These are phyloP conservation scores for Apiospora sp. DNA, from an alignment of 2,329 filamentous ascomycete species.

Conservation along the genomic window DNA sequence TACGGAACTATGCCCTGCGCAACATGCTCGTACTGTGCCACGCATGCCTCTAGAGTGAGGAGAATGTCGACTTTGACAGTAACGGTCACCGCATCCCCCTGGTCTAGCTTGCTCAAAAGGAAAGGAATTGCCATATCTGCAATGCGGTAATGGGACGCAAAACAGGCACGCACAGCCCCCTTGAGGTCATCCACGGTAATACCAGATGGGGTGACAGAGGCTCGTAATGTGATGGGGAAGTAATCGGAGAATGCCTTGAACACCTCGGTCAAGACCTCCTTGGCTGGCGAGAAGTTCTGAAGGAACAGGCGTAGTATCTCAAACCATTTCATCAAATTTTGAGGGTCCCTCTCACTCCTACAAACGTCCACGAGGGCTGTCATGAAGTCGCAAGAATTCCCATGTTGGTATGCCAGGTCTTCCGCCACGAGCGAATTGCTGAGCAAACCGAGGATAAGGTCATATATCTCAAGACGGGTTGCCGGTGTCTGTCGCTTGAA, in stretches of 20 bases:
- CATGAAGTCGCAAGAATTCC: conserved; percentile 55
- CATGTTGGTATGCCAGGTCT: conserved; percentile 55
- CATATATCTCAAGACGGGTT: conserved; percentile 61
- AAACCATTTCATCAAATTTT: conserved; percentile 66
- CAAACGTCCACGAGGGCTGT: conserved; percentile 59
- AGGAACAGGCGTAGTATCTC: conserved; percentile 56
- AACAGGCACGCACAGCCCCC: conserved; percentile 59
- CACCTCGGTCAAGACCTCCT: conserved; percentile 56
- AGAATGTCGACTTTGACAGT: conserved; percentile 68
- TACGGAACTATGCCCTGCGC: conserved; percentile 58
- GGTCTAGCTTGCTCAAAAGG: conserved; percentile 64
- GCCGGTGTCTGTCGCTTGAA: conserved; percentile 61
- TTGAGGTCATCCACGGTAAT: conserved; percentile 67
- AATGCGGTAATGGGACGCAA: conserved; percentile 57
- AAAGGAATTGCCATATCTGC: conserved; percentile 59
- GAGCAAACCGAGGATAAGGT: conserved; percentile 55
- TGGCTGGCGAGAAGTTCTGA: conserved; percentile 52
- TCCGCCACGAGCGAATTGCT: conserved; percentile 50
- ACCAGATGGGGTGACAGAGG: conserved; percentile 55
- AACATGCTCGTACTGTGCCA: conserved; percentile 56
- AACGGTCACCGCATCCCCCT: conserved; percentile 65
- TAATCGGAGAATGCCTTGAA: conserved; percentile 66
- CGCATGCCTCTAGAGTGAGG: conserved; percentile 61
- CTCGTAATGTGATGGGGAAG: conserved; percentile 66
- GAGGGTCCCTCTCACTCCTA: conserved; percentile 63